phyloP scores from a whole-genome alignment of 257 asterid species.

The Cinchona pubescens region DNA sequence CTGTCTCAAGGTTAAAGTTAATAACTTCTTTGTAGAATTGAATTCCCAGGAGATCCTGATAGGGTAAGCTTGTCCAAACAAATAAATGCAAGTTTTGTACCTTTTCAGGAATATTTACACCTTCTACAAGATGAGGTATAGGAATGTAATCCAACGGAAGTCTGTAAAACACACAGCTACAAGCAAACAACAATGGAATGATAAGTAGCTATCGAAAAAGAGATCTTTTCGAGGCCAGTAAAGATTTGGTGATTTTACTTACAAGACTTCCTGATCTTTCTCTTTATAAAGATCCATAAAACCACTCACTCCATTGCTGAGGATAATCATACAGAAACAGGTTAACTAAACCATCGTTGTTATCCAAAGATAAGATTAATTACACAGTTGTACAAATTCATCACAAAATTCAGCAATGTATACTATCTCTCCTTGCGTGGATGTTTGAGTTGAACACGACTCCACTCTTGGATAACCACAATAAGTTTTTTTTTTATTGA shows the following conservation, averaged over 20 bases:
- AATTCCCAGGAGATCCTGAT: neutral
- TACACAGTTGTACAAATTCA: neutral
- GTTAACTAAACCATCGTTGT: too few relatives aligned
- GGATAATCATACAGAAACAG: neutral
- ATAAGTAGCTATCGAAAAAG: neutral
- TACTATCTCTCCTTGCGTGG: too few relatives aligned
- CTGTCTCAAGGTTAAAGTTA: neutral
- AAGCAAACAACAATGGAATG: neutral
- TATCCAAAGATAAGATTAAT: too few relatives aligned
- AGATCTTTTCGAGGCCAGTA: too few relatives aligned
- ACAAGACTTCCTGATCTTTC: slow-evolving; percentile 2
- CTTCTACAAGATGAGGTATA: slow-evolving; percentile 6
- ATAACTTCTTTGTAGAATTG: too few relatives aligned
- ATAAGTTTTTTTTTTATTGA: too few relatives aligned
- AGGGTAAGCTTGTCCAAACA: neutral
- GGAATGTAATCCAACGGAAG: neutral
- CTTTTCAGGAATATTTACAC: slow-evolving; percentile 18
- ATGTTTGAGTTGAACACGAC: too few relatives aligned
- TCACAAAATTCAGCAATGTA: neutral
- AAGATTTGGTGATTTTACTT: neutral
- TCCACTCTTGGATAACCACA: too few relatives aligned
- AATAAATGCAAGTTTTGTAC: neutral
- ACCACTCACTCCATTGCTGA: slow-evolving; percentile 15
- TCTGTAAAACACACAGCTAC: slow-evolving; percentile 10
- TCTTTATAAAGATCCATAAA: neutral